phyloP scores from a whole-genome alignment of 2,329 filamentous ascomycete species.

The Neonectria neomacrospora region DNA sequence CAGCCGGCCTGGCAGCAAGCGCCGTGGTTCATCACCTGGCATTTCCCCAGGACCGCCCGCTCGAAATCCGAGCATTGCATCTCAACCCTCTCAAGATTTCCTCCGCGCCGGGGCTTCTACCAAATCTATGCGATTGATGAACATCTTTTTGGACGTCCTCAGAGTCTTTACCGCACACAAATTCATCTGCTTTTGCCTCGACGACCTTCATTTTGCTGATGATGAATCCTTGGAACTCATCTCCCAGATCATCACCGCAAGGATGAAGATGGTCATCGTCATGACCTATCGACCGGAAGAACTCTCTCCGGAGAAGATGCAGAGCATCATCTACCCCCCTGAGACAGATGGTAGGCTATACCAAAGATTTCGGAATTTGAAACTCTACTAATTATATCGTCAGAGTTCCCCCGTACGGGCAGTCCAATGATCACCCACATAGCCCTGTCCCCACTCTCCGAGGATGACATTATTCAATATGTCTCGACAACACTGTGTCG shows the following conservation, averaged over 20 bases:
- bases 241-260: conserved; percentile 79
- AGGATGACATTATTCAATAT: conserved; percentile 84
- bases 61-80: conserved; percentile 53
- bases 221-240: conserved; percentile 87
- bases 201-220: conserved; percentile 92
- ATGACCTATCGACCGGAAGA: conserved; percentile 80
- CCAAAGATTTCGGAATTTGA: not conserved
- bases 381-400: conserved; percentile 34
- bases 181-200: conserved; percentile 87
- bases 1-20: conserved; percentile 49
- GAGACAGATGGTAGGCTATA: conserved; percentile 61
- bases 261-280: conserved; percentile 84
- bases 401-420: conserved; percentile 57
- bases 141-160: conserved; percentile 87
- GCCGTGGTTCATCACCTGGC: conserved; percentile 63
- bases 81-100: conserved; percentile 69
- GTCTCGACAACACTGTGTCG: conserved; percentile 85
- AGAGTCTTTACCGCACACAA: conserved; percentile 84
- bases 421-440: conserved; percentile 74
- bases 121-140: conserved; percentile 80
- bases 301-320: conserved; percentile 65
- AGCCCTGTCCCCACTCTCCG: conserved; percentile 76
- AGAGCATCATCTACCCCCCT: conserved; percentile 63
- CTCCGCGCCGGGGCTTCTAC: conserved; percentile 67
- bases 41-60: conserved; percentile 53